Conservation (phyloP, 1,284 basidiomycete genomes). For the Heliocybe sulcata region DNA sequence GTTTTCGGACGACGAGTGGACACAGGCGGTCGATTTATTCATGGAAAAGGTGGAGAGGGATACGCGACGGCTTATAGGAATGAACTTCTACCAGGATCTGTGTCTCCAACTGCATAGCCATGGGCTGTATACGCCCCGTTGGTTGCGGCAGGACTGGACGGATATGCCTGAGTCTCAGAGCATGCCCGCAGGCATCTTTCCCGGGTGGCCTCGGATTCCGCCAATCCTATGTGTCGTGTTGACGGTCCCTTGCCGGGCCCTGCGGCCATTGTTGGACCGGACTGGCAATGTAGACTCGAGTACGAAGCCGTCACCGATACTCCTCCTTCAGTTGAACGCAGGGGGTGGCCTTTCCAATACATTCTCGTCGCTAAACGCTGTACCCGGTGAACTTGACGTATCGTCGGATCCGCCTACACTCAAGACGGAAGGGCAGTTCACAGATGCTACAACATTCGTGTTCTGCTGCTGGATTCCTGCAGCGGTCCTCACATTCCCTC, state of each 20-base stretch:
- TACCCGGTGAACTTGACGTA: neutral
- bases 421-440: no score
- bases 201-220: neutral
- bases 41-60: neutral
- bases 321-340: neutral
- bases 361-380: neutral
- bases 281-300: no score
- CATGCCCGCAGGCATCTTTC: neutral
- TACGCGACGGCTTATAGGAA: neutral
- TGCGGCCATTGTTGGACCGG: neutral
- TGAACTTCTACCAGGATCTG: slow-evolving; percentile 1
- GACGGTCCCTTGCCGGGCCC: neutral
- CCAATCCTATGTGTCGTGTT: neutral
- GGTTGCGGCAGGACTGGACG: neutral
- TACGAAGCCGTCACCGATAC: neutral
- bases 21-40: slow-evolving; percentile 22
- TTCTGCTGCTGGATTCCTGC: neutral
- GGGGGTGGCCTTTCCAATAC: neutral
- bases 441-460: neutral
- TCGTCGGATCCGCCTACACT: neutral
- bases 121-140: neutral
- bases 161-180: neutral
- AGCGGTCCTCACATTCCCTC: neutral
- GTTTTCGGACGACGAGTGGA: slow-evolving; percentile 19
- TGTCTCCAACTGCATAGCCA: neutral